A percentile compares a stretch with the other conserved stretches of the same genome.
phyloP scores from a whole-genome alignment of 805 yeast genomes.

The Candida oleophila region DNA sequence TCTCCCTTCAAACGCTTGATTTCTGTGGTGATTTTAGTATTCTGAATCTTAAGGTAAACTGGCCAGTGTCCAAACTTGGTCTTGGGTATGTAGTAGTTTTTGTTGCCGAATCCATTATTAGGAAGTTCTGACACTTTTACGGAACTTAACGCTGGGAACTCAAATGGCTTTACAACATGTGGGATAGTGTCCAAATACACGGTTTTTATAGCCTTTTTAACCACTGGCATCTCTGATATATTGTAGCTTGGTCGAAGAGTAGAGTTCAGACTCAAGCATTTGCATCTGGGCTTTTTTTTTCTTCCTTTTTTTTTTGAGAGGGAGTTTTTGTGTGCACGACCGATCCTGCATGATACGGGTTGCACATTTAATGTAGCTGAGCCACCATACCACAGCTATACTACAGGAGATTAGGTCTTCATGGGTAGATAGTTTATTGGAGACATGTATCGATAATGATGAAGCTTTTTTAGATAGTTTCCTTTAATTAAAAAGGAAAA shows the following conservation, averaged over 20 bases:
- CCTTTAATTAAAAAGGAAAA: too few relatives aligned
- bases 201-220: constrained; percentile 1
- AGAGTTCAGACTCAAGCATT: too few relatives aligned
- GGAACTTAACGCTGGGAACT: constrained; percentile 28
- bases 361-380: too few relatives aligned
- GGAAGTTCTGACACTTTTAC: constrained; percentile 23
- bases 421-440: too few relatives aligned
- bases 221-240: constrained; percentile 1
- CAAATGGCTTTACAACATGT: constrained; percentile 15
- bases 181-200: constrained; percentile 3
- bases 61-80: constrained; percentile 72
- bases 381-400: neutral
- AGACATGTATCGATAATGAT: too few relatives aligned
- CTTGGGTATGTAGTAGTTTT: constrained; percentile 45
- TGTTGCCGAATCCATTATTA: constrained; percentile 33
- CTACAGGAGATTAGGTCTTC: too few relatives aligned
- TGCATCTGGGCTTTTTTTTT: neutral
- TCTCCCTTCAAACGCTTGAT: constrained; percentile 72
- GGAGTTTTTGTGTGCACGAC: neutral
- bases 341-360: neutral
- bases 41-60: constrained; percentile 70
- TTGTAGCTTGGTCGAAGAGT: neutral
- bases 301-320: neutral
- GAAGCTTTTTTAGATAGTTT: too few relatives aligned
- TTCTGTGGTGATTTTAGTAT: constrained; percentile 69